phyloP scores from a whole-genome alignment of 441 rosid species.

The Omphalea diandra region DNA sequence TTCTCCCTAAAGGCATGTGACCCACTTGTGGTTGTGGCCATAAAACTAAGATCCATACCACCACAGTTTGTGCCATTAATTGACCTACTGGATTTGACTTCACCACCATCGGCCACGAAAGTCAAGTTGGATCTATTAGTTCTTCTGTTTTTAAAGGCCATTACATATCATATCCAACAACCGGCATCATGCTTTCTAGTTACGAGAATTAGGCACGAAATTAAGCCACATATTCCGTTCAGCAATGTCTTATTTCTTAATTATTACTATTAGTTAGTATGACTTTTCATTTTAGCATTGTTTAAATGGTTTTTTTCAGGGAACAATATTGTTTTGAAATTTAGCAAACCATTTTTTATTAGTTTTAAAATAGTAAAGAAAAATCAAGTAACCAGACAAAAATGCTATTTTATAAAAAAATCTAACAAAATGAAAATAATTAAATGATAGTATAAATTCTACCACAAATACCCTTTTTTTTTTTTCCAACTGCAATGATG shows the following conservation, averaged over 20 bases:
- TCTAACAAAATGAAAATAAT: too few relatives aligned
- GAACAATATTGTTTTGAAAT: too few relatives aligned
- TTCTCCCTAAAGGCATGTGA: neutral
- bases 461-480: too few relatives aligned
- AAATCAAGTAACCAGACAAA: too few relatives aligned
- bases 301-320: too few relatives aligned
- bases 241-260: neutral
- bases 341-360: too few relatives aligned
- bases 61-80: neutral
- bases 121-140: neutral
- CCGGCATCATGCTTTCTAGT: neutral
- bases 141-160: neutral
- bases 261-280: too few relatives aligned
- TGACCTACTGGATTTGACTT: neutral
- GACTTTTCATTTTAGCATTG: too few relatives aligned
- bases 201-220: neutral
- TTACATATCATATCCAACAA: neutral
- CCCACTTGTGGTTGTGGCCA: constrained; percentile 19
- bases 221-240: neutral
- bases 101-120: neutral
- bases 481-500: too few relatives aligned
- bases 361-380: too few relatives aligned
- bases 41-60: neutral
- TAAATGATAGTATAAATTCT: too few relatives aligned
- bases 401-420: too few relatives aligned